Evolutionary conservation across 805 yeast species (phyloP).

Genomic region (Grigorovia jiainica): DNA sequence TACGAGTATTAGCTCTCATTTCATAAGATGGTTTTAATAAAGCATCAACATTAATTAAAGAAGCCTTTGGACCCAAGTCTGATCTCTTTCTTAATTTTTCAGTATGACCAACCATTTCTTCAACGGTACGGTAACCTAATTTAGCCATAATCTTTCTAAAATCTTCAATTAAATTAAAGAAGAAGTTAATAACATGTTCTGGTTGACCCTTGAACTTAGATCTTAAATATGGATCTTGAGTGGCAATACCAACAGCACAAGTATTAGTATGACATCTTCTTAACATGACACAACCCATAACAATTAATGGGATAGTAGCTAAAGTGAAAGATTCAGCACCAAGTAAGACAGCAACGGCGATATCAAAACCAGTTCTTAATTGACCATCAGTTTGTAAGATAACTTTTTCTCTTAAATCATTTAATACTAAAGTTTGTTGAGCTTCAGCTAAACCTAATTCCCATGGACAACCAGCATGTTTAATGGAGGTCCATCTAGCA

Average conservation of each 20-base stretch:
- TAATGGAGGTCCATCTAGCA: slow-evolving; percentile 93
- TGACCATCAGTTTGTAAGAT: slow-evolving; percentile 98
- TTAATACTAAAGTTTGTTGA: slow-evolving; percentile 91
- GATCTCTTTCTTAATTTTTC: slow-evolving; percentile 83
- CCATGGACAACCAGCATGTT: slow-evolving; percentile 98
- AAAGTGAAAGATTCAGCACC: slow-evolving; percentile 99
- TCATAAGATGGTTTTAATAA: slow-evolving; percentile 94
- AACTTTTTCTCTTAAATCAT: slow-evolving; percentile 92
- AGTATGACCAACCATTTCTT: slow-evolving; percentile 97
- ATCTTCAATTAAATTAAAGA: slow-evolving; percentile 89
- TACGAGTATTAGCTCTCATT: slow-evolving; percentile 93
- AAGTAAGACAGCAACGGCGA: slow-evolving; percentile 87
- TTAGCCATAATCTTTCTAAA: slow-evolving; percentile 88
- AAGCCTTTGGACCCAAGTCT: slow-evolving; percentile 82
- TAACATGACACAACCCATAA: slow-evolving; percentile 97
- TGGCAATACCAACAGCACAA: slow-evolving; percentile 98
- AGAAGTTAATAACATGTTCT: slow-evolving; percentile 95
- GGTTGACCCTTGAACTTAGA: slow-evolving; percentile 93
- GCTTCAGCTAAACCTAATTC: slow-evolving; percentile 97
- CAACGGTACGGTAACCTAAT: slow-evolving; percentile 89
- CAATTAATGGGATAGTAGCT: slow-evolving; percentile 93
- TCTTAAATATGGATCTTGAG: slow-evolving; percentile 92
- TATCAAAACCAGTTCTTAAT: slow-evolving; percentile 90
- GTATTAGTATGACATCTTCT: slow-evolving; percentile 88
- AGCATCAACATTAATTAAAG: slow-evolving; percentile 85